Evolutionary conservation across 2,329 filamentous ascomycete genomes (phyloP).

Genomic region (Diaporthe vexans): DNA sequence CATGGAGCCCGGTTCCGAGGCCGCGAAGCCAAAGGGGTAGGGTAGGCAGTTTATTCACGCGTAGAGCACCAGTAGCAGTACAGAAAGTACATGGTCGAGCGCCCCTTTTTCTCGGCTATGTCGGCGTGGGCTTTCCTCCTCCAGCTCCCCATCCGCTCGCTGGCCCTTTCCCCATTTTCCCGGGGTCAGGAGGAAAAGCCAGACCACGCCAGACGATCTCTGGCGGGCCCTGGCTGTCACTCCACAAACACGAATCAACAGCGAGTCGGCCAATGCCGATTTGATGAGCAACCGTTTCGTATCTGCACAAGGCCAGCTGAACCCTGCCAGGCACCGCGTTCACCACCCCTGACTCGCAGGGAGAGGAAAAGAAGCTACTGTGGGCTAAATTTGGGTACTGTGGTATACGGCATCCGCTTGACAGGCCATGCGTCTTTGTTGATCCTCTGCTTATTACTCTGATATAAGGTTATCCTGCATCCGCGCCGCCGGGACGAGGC

Average conservation of each 20-base stretch:
- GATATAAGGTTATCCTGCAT: constrained; percentile 33
- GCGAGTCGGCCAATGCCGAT: constrained; percentile 37
- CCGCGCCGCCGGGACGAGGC: constrained; percentile 27
- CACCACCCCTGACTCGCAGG: constrained; percentile 31
- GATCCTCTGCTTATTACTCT: constrained; percentile 30
- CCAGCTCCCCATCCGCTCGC: constrained; percentile 21
- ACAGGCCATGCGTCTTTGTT: constrained; percentile 9
- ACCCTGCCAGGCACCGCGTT: constrained; percentile 23
- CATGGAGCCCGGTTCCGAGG: constrained; percentile 15
- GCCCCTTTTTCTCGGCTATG: constrained; percentile 23
- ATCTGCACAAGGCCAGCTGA: constrained; percentile 28
- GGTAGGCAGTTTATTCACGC: neutral
- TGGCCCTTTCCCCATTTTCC: constrained; percentile 5
- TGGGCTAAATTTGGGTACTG: constrained; percentile 32
- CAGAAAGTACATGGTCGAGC: neutral
- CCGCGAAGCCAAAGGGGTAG: neutral
- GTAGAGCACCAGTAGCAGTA: neutral
- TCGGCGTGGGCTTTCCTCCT: constrained; percentile 10
- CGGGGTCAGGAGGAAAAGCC: constrained; percentile 22
- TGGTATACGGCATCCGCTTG: constrained; percentile 15
- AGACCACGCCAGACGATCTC: constrained; percentile 31
- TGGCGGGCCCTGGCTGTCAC: constrained; percentile 26
- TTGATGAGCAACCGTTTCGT: constrained; percentile 35
- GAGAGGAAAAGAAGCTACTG: constrained; percentile 5
- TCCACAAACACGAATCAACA: constrained; percentile 38